Percentiles rank a stretch among this genome's conserved stretches.
Conservation (phyloP, 2,329 filamentous ascomycete genomes). For the Pyricularia sp. region DNA sequence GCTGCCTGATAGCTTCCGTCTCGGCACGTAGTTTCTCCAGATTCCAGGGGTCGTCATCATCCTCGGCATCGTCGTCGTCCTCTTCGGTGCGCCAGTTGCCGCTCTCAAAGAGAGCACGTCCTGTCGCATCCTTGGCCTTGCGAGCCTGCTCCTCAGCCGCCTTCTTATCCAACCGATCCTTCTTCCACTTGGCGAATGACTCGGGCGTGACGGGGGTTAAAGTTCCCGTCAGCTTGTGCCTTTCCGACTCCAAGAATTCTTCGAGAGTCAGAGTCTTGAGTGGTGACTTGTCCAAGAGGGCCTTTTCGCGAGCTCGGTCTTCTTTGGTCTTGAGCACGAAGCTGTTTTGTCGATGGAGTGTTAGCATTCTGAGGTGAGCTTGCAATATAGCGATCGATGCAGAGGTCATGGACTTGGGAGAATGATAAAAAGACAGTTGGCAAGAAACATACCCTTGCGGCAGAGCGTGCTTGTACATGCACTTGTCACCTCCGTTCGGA, state of each 20-base stretch:
- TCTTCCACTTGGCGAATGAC: slow-evolving; percentile 93
- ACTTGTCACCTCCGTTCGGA: slow-evolving; percentile 91
- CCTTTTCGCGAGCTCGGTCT: slow-evolving; percentile 89
- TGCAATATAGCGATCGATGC: not conserved
- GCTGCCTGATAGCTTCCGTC: slow-evolving; percentile 62
- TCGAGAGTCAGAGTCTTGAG: slow-evolving; percentile 89
- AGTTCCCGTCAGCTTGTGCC: slow-evolving; percentile 84
- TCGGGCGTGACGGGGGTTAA: slow-evolving; percentile 91
- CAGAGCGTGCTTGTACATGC: slow-evolving; percentile 95
- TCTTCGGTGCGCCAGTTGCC: slow-evolving; percentile 71
- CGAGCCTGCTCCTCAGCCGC: slow-evolving; percentile 82
- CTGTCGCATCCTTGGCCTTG: slow-evolving; percentile 88
- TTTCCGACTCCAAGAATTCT: slow-evolving; percentile 92
- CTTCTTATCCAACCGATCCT: slow-evolving; percentile 89
- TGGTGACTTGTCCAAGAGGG: slow-evolving; percentile 87
- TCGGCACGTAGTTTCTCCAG: slow-evolving; percentile 70
- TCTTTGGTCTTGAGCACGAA: slow-evolving; percentile 98
- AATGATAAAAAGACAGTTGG: not conserved
- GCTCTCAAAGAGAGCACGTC: slow-evolving; percentile 88
- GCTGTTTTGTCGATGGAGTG: slow-evolving; percentile 27
- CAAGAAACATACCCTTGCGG: slow-evolving; percentile 66
- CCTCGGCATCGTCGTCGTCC: slow-evolving; percentile 50
- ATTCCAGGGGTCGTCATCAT: slow-evolving; percentile 53
- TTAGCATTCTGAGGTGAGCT: slow-evolving; percentile 11
- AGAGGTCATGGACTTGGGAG: not conserved